Conservation (phyloP, 352 stramenopile genomes). For the Blastocystis sp. region DNA sequence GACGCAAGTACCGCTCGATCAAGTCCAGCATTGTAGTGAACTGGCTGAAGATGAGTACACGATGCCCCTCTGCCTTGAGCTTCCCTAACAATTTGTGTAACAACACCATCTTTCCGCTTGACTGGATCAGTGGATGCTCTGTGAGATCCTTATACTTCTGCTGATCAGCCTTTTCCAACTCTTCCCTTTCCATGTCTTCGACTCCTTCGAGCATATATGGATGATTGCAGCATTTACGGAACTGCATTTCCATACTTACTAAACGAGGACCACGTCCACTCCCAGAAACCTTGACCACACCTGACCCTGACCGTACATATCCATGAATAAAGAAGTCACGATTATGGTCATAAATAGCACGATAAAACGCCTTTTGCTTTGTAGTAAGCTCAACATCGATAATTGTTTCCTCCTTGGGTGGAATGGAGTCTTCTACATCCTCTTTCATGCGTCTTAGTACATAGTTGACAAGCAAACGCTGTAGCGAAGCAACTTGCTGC, state of each 20-base stretch:
- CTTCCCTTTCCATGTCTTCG: constrained; percentile 86
- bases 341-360: constrained; percentile 66
- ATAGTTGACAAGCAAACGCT: constrained; percentile 84
- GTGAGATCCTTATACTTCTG: constrained; percentile 44
- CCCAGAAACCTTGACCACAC: constrained; percentile 62
- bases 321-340: constrained; percentile 65
- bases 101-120: constrained; percentile 83
- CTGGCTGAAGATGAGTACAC: constrained; percentile 98
- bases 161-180: constrained; percentile 3
- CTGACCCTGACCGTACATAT: constrained; percentile 66
- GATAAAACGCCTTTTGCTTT: constrained; percentile 93
- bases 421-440: constrained; percentile 87
- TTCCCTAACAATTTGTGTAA: constrained; percentile 94
- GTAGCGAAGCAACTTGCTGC: constrained; percentile 84
- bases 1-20: constrained; percentile 77
- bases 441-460: constrained; percentile 93
- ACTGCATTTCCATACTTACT: constrained; percentile 98
- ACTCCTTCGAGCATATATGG: constrained; percentile 95
- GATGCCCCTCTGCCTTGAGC: constrained; percentile 85
- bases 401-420: constrained; percentile 90
- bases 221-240: constrained; percentile 99
- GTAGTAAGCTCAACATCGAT: constrained; percentile 92
- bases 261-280: constrained; percentile 70
- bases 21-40: constrained; percentile 88
- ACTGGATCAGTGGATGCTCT: constrained; percentile 73